phyloP scores from a whole-genome alignment of 768 basidiomycete species.

The Panus rudis region DNA sequence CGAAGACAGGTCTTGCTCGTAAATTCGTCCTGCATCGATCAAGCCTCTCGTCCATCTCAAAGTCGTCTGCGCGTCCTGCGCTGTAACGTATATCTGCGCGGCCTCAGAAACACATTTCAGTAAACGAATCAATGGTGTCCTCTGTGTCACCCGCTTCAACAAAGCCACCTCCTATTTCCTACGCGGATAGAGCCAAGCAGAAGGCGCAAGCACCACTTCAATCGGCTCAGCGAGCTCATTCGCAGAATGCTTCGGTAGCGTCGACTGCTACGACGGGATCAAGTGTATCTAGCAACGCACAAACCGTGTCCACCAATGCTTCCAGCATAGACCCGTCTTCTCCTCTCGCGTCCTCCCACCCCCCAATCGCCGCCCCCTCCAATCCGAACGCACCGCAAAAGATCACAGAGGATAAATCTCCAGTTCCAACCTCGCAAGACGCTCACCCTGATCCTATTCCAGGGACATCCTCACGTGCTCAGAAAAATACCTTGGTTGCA shows the following conservation, averaged over 20 bases:
- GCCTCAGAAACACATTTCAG: too few relatives aligned
- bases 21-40: too few relatives aligned
- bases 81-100: too few relatives aligned
- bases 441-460: background rate
- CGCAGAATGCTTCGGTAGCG: conserved; percentile 3
- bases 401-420: background rate
- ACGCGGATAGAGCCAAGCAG: conserved; percentile 36
- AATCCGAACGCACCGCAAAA: conserved; percentile 2
- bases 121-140: conserved; percentile 26
- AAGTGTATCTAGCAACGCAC: conserved; percentile 3
- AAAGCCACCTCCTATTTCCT: conserved; percentile 42
- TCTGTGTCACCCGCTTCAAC: conserved; percentile 20
- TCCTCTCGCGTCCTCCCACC: too few relatives aligned
- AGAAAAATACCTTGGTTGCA: conserved; percentile 17
- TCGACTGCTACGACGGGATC: background rate
- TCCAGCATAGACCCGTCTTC: too few relatives aligned
- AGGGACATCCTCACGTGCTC: conserved; percentile 20
- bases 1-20: too few relatives aligned
- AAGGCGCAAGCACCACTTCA: conserved; percentile 18
- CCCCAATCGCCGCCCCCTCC: background rate
- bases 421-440: background rate
- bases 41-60: too few relatives aligned
- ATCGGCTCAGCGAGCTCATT: conserved; percentile 6
- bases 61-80: too few relatives aligned
- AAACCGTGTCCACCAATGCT: too few relatives aligned